A percentile compares a stretch with the other conserved stretches of the same genome.
phyloP scores from a whole-genome alignment of 192 early-diverging fungal genomes.

The Coemansia umbellata region DNA sequence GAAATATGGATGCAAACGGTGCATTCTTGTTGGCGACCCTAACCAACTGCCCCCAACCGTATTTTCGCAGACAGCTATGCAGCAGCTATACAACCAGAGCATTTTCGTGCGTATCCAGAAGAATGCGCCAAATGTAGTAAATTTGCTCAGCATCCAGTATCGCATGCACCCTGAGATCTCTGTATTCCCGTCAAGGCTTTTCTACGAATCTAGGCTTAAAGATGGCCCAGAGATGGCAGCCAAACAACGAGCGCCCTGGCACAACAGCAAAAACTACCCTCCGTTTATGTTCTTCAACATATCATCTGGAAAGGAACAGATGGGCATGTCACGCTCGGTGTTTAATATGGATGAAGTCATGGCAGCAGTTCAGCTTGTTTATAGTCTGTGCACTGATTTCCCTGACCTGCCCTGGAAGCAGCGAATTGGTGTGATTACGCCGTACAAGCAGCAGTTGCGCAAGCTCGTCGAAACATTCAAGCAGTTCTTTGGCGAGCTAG shows the following conservation, averaged over 20 bases:
- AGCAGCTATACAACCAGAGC: constrained; percentile 78
- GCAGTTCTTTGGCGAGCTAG: constrained; percentile 56
- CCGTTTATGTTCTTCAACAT: constrained; percentile 82
- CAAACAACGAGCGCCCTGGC: constrained; percentile 71
- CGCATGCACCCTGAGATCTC: constrained; percentile 96
- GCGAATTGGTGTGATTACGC: constrained; percentile 84
- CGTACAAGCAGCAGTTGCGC: constrained; percentile 83
- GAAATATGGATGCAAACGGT: constrained; percentile 72
- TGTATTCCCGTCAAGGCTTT: constrained; percentile 68
- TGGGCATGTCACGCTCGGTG: constrained; percentile 61
- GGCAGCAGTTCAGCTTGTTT: constrained; percentile 68
- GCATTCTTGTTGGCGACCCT: constrained; percentile 90
- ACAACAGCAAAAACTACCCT: constrained; percentile 53
- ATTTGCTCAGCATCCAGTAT: constrained; percentile 90
- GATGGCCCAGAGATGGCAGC: constrained; percentile 70
- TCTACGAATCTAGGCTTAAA: constrained; percentile 71
- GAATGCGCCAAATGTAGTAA: constrained; percentile 58
- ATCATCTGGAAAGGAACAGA: constrained; percentile 58
- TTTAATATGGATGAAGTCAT: constrained; percentile 78
- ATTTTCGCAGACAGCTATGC: constrained; percentile 63
- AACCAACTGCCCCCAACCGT: constrained; percentile 94
- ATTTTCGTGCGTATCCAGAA: constrained; percentile 87
- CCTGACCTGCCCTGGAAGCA: constrained; percentile 61
- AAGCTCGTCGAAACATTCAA: constrained; percentile 67
- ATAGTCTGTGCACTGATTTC: constrained; percentile 57